Base-by-base conservation (phyloP, 2,329 filamentous ascomycete genomes). In the Endothia cerciana region DNA sequence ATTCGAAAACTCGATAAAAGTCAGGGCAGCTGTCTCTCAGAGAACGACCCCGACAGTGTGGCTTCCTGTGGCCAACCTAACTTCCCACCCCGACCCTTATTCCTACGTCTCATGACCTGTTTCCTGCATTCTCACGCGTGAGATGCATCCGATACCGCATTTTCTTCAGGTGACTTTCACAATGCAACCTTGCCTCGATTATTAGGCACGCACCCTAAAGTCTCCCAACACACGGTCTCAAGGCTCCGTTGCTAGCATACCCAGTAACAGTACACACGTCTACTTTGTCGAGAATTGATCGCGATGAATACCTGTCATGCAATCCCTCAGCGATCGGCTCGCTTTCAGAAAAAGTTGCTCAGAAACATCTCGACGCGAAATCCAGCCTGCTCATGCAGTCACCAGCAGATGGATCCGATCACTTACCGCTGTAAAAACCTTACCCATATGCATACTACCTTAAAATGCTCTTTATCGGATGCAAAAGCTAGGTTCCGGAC, bases 41-140 rank as follows among this genome's bases (percentile, higher is more conserved):
- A 38, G 6, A 13, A 19, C 33, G n/a, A 15, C 43, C n/a, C n/a
- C 22, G 28, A 22, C n/a, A 25, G 5, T 10, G 25, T n/a, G 45
- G 19, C 45, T 19, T 51, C 17, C 45, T 61, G 33, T 13, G 22
- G 59, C 45, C 33, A 36, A 15, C 11, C 22, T 40, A 30, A 17
- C 25, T 51, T 15, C 47, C 47, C 25, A n/a, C 28, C n/a, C 30
- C n/a, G 13, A 36, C 28, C 43, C 22, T 49, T 43, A n/a, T 61
- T n/a, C n/a, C 33, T 25, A 28, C n/a, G 45, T 51, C 59, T 8
- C 59, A 61, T 61, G 59, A 61, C 45, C 30, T 40, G 19, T 61
- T 38, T 40, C 30, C 19, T 55, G 51, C 51, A 33, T 19, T 36
- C 47, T 51, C 13, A 51, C 51, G 43, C 28, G 33, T 28, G 25